Conservation (phyloP, 805 yeast species). For the Yamadazyma sp. region DNA sequence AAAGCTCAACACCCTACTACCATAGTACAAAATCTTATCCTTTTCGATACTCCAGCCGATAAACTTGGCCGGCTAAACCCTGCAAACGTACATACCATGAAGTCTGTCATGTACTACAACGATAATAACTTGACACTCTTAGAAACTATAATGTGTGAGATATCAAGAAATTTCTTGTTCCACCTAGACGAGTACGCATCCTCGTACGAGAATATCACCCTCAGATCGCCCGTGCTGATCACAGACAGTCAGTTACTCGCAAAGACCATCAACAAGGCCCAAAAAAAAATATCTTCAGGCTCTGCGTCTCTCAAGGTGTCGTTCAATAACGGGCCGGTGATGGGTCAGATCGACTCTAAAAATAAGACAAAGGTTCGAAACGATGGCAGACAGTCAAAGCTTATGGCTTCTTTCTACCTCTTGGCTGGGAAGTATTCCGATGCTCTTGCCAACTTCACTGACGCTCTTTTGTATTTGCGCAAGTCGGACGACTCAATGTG, state of each 20-base stretch:
- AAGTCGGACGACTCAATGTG: slow-evolving; percentile 75
- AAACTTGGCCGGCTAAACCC: slow-evolving; percentile 12
- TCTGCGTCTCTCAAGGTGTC: slow-evolving; percentile 38
- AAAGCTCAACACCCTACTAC: slow-evolving; percentile 49
- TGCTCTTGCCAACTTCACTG: slow-evolving; percentile 73
- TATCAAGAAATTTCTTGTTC: slow-evolving; percentile 61
- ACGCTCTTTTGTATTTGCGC: slow-evolving; percentile 60
- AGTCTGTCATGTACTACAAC: slow-evolving; percentile 24
- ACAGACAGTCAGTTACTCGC: slow-evolving; percentile 49
- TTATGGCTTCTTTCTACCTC: slow-evolving; percentile 72
- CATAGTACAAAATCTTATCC: slow-evolving; percentile 52
- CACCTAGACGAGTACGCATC: slow-evolving; percentile 68
- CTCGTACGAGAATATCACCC: slow-evolving; percentile 74
- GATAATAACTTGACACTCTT: slow-evolving; percentile 27
- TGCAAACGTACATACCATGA: slow-evolving; percentile 18
- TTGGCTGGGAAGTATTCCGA: slow-evolving; percentile 76
- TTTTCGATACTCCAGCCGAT: slow-evolving; percentile 49
- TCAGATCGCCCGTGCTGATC: slow-evolving; percentile 76
- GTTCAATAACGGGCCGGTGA: slow-evolving; percentile 15
- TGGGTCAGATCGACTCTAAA: slow-evolving; percentile 24
- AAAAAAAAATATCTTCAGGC: slow-evolving; percentile 44
- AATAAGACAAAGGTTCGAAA: slow-evolving; percentile 44
- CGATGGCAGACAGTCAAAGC: slow-evolving; percentile 72
- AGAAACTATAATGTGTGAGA: slow-evolving; percentile 72
- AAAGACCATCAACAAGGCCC: slow-evolving; percentile 40